A percentile compares a stretch with the other conserved stretches of the same genome.
phyloP scores from a whole-genome alignment of 139 green algal genomes.

The Chlorella sp. region DNA sequence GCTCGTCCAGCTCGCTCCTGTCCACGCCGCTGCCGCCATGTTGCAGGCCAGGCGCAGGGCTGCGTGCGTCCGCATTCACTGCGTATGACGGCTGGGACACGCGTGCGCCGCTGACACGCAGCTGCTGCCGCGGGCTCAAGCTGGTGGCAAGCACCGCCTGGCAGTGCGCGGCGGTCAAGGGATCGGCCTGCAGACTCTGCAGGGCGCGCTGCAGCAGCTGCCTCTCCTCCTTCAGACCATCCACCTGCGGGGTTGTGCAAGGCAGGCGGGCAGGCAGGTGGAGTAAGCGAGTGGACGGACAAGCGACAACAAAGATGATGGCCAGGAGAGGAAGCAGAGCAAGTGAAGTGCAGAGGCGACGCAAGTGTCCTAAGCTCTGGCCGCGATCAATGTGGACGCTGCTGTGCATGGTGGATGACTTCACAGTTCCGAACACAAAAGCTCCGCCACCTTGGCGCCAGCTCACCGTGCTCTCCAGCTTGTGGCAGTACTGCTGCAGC shows the following conservation, averaged over 20 bases:
- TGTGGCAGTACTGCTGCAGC: slow-evolving; percentile 34
- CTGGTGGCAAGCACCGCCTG: slow-evolving; percentile 1
- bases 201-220: slow-evolving; percentile 14
- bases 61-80: not conserved
- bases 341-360: not conserved
- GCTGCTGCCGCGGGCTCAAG: not conserved
- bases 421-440: not conserved
- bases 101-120: not conserved
- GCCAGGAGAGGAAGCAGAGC: too few relatives aligned
- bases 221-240: slow-evolving; percentile 54
- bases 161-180: not conserved
- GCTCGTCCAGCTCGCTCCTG: not conserved
- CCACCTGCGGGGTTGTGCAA: slow-evolving; percentile 34
- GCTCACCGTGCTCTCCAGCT: slow-evolving; percentile 37
- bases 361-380: not conserved
- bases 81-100: not conserved
- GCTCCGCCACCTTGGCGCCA: not conserved
- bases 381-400: not conserved
- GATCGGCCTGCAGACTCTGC: not conserved
- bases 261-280: not conserved
- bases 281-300: not conserved
- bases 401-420: not conserved
- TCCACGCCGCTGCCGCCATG: not conserved
- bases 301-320: not conserved
- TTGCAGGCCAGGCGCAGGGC: too few relatives aligned